Evolutionary conservation across 2,329 filamentous ascomycete genomes (phyloP).

Genomic region (Penicillium olsonii): DNA sequence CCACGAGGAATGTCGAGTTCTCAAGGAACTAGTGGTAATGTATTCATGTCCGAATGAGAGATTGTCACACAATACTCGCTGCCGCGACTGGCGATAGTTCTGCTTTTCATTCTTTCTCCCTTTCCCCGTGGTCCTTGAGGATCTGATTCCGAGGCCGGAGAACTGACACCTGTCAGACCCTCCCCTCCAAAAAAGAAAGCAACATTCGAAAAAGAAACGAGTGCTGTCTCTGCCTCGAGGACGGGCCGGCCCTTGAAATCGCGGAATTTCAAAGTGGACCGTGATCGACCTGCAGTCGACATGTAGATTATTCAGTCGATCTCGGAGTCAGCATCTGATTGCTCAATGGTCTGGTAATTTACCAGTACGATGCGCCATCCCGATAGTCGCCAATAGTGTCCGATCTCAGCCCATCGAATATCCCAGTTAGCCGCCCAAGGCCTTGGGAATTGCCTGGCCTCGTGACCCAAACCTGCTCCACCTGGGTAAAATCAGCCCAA

Average conservation of each 20-base stretch:
- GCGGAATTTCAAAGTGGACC: conserved; percentile 24
- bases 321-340: conserved; percentile 6
- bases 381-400: conserved; percentile 31
- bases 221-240: conserved; percentile 23
- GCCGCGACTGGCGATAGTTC: conserved; percentile 27
- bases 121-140: background rate
- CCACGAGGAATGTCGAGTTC: conserved; percentile 11
- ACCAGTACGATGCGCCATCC: conserved; percentile 22
- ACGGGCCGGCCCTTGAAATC: conserved; percentile 27
- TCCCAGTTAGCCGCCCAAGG: conserved; percentile 29
- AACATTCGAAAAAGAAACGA: conserved; percentile 5
- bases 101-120: background rate
- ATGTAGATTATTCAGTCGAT: conserved; percentile 19
- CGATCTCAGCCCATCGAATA: conserved; percentile 25
- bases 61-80: conserved; percentile 15
- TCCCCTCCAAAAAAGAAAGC: conserved; percentile 3
- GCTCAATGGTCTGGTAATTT: conserved; percentile 17
- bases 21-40: conserved; percentile 10
- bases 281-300: conserved; percentile 24
- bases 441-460: conserved; percentile 20
- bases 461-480: conserved; percentile 11
- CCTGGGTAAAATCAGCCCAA: background rate
- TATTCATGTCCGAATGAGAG: conserved; percentile 5
- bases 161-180: conserved; percentile 13
- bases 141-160: background rate